Conservation (phyloP, 148 eudicot species). For the Diospyros kaki region DNA sequence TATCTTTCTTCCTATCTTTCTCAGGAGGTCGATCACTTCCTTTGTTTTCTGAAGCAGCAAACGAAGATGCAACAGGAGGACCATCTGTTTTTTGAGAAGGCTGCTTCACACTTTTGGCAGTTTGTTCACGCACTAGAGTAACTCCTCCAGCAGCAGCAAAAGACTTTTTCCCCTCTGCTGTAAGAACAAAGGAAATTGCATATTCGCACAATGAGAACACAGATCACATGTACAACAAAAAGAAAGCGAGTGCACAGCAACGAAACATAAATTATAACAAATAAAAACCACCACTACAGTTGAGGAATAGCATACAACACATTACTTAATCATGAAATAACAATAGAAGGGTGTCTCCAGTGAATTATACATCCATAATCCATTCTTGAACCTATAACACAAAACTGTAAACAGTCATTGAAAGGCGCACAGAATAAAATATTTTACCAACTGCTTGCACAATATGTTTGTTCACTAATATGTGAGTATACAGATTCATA, state of each 20-base stretch:
- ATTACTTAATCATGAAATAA: neutral
- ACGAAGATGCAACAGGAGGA: constrained; percentile 31
- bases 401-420: neutral
- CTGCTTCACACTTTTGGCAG: constrained; percentile 42
- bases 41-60: constrained; percentile 50
- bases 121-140: constrained; percentile 27
- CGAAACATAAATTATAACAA: neutral
- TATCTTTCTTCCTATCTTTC: constrained; percentile 80
- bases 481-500: neutral
- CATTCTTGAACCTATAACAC: neutral
- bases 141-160: constrained; percentile 26
- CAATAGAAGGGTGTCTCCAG: neutral
- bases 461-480: neutral
- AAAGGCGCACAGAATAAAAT: neutral
- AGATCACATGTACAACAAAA: neutral
- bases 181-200: constrained; percentile 4
- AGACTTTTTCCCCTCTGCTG: constrained; percentile 27
- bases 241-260: neutral
- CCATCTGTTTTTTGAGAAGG: constrained; percentile 45
- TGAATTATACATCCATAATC: neutral
- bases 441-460: too few relatives aligned
- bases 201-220: neutral
- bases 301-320: neutral
- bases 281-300: neutral
- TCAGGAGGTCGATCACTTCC: constrained; percentile 56